phyloP scores from a whole-genome alignment of 208 protist species.

The Leishmania arabica region DNA sequence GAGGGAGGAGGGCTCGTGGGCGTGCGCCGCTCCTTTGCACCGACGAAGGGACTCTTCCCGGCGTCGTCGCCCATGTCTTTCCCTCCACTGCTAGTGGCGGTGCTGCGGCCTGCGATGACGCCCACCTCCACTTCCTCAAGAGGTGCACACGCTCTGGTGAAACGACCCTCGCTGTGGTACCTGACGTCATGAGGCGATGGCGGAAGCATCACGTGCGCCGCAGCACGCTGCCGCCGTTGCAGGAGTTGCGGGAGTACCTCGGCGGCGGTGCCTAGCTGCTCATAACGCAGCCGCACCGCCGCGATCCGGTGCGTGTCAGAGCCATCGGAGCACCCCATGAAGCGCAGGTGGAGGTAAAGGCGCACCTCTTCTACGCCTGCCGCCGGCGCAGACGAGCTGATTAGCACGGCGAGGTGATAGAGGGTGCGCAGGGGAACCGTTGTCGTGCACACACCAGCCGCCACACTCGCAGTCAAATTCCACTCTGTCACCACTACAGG shows the following conservation, averaged over 20 bases:
- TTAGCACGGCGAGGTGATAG: conserved; percentile 53
- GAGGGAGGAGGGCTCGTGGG: background rate
- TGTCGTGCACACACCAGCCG: conserved; percentile 2
- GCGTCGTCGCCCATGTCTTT: background rate
- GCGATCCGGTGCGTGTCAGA: conserved; percentile 58
- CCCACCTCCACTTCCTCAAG: background rate
- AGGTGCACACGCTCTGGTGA: background rate
- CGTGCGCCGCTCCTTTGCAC: background rate
- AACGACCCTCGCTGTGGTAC: background rate
- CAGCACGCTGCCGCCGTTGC: conserved; percentile 1
- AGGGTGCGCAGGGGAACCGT: conserved; percentile 51
- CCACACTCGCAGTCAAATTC: conserved; percentile 10
- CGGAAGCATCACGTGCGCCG: background rate
- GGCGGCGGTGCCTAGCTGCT: conserved; percentile 18
- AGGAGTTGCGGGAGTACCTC: conserved; percentile 23
- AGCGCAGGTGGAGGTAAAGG: conserved; percentile 62
- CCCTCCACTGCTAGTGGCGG: background rate
- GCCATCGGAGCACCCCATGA: conserved; percentile 54
- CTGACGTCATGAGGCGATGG: background rate
- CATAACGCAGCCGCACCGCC: conserved; percentile 45
- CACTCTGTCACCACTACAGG: conserved; percentile 58
- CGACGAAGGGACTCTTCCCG: background rate
- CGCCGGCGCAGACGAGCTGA: conserved; percentile 15
- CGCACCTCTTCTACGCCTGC: conserved; percentile 8
- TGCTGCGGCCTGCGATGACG: background rate